phyloP scores from a whole-genome alignment of 129 eudicot species.

The Artemisia argyi region DNA sequence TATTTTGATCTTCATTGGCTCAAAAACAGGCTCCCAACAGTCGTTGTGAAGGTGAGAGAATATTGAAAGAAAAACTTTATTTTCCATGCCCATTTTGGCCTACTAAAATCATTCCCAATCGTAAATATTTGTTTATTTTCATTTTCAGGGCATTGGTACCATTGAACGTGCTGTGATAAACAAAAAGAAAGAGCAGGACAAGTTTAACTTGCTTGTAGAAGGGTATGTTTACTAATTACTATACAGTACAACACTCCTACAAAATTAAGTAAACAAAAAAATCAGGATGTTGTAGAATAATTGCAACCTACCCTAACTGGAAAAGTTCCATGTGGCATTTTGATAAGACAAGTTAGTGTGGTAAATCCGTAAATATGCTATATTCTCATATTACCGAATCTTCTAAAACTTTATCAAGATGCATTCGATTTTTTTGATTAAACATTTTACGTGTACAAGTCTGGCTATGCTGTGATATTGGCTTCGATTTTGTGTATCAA shows the following conservation, averaged over 20 bases:
- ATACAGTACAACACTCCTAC: neutral
- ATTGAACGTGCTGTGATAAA: slow-evolving; percentile 79
- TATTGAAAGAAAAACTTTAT: neutral
- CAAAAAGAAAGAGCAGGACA: slow-evolving; percentile 39
- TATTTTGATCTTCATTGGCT: slow-evolving; percentile 70
- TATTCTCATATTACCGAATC: no score
- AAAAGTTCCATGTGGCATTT: neutral
- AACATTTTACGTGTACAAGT: no score
- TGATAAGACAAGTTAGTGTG: no score
- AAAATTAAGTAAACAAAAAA: neutral
- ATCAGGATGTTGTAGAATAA: neutral
- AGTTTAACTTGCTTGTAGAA: slow-evolving; percentile 67
- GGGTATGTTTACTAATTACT: slow-evolving; percentile 71
- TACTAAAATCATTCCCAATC: slow-evolving; percentile 1
- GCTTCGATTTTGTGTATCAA: no score
- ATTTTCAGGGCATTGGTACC: slow-evolving; percentile 80
- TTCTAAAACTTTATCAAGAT: no score
- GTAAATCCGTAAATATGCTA: no score
- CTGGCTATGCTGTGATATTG: no score
- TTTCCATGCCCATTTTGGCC: slow-evolving; percentile 5
- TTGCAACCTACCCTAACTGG: neutral
- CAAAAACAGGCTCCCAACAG: slow-evolving; percentile 66
- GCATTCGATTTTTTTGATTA: no score
- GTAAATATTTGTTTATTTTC: neutral
- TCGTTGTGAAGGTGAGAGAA: slow-evolving; percentile 72